These are phyloP conservation scores for Colletotrichum sp. DNA, from an alignment of 2,329 filamentous ascomycete genomes.

Conservation along the genomic window DNA sequence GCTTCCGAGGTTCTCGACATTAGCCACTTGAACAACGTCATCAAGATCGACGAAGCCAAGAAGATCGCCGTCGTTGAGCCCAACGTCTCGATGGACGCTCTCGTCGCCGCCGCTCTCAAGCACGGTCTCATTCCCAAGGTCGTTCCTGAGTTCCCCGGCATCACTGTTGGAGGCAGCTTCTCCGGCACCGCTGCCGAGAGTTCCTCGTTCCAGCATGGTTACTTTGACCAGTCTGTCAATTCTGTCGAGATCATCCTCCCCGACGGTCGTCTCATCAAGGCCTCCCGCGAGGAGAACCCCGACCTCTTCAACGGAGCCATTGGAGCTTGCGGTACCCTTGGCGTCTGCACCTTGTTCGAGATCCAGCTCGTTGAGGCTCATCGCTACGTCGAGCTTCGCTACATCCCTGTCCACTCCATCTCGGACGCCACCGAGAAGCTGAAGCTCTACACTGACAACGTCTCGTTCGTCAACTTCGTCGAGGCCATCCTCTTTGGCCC, in stretches of 20 bases:
- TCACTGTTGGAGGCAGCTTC: conserved; percentile 72
- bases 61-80: conserved; percentile 69
- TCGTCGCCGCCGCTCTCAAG: conserved; percentile 62
- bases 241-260: conserved; percentile 68
- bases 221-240: conserved; percentile 69
- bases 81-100: conserved; percentile 71
- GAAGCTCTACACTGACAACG: conserved; percentile 21
- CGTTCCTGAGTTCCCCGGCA: conserved; percentile 75
- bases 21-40: conserved; percentile 66
- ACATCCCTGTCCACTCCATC: conserved; percentile 49
- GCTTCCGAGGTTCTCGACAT: conserved; percentile 68
- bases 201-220: conserved; percentile 68
- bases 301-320: conserved; percentile 67
- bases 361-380: conserved; percentile 59
- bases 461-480: conserved; percentile 54
- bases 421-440: conserved; percentile 48
- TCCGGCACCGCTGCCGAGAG: conserved; percentile 72
- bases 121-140: conserved; percentile 66
- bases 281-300: conserved; percentile 48
- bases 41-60: conserved; percentile 58
- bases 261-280: conserved; percentile 58
- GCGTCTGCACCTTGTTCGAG: conserved; percentile 65
- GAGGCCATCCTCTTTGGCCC: conserved; percentile 61
- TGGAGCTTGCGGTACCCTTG: conserved; percentile 64
- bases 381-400: conserved; percentile 61